These are phyloP conservation scores for Fraxinus pennsylvanica DNA, from an alignment of 257 asterid species.

Conservation along the genomic window DNA sequence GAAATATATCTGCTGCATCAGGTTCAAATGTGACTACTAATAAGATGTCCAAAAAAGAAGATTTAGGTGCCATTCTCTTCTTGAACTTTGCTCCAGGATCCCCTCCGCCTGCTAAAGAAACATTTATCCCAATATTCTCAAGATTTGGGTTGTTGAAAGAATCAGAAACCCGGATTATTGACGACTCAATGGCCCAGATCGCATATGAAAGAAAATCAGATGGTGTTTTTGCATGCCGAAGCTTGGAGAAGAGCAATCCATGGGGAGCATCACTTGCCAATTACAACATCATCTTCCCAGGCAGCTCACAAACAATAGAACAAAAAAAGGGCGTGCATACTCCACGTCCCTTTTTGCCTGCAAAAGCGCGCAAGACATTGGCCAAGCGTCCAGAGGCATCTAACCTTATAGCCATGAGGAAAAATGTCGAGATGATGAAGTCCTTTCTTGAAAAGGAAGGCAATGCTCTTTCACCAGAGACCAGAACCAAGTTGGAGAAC, in stretches of 20 bases:
- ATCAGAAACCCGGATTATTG: constrained; percentile 41
- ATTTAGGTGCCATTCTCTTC: constrained; percentile 44
- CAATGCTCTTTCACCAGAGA: constrained; percentile 48
- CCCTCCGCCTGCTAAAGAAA: constrained; percentile 49
- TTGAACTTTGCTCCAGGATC: constrained; percentile 45
- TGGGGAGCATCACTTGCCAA: constrained; percentile 58
- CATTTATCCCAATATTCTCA: constrained; percentile 41
- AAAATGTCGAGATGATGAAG: constrained; percentile 81
- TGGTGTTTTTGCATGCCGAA: constrained; percentile 54
- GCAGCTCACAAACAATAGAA: constrained; percentile 16
- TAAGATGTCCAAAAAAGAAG: constrained; percentile 22
- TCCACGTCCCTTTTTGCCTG: constrained; percentile 26
- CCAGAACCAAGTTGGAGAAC: constrained; percentile 63
- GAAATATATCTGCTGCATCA: constrained; percentile 23
- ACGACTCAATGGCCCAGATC: constrained; percentile 40
- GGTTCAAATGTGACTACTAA: constrained; percentile 12
- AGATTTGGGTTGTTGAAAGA: constrained; percentile 60
- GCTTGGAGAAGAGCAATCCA: constrained; percentile 52
- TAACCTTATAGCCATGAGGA: constrained; percentile 49
- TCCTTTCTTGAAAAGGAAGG: constrained; percentile 70
- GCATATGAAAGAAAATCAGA: constrained; percentile 54
- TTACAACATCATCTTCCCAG: constrained; percentile 38
- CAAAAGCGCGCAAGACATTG: constrained; percentile 20
- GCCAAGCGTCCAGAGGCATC: constrained; percentile 32
- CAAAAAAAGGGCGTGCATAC: constrained; percentile 11